phyloP scores from a whole-genome alignment of 305 asterid genomes.

The Coffea humblotiana region DNA sequence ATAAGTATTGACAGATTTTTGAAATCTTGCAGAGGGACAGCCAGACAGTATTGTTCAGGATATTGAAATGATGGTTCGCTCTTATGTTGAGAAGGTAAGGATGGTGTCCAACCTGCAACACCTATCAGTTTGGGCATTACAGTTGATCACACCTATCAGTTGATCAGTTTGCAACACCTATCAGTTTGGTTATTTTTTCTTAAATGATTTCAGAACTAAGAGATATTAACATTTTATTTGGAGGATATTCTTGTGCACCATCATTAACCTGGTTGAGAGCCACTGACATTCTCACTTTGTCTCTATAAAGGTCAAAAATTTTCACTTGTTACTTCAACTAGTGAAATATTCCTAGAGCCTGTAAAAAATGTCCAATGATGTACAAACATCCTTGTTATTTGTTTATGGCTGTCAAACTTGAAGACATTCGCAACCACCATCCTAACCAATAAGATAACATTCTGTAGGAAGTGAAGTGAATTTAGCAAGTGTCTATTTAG shows the following conservation, averaged over 20 bases:
- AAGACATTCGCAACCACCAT: not conserved
- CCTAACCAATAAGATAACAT: not conserved
- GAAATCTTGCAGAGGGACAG: slow-evolving; percentile 80
- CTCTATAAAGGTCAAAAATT: not conserved
- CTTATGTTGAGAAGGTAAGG: slow-evolving; percentile 92
- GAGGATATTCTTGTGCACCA: not conserved
- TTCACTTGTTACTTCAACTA: not conserved
- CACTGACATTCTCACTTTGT: not conserved
- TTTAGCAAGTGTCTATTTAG: not conserved
- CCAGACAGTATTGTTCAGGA: slow-evolving; percentile 85
- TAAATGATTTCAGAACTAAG: not conserved
- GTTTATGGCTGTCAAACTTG: not conserved
- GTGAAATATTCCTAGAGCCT: not conserved
- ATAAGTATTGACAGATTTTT: slow-evolving; percentile 22
- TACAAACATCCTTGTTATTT: not conserved
- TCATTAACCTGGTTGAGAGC: not conserved
- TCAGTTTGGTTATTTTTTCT: not conserved
- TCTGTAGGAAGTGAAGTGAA: not conserved
- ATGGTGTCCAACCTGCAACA: slow-evolving; percentile 15
- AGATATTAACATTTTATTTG: not conserved
- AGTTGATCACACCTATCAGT: too few species aligned
- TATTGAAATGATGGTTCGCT: slow-evolving; percentile 95
- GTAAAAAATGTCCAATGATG: not conserved
- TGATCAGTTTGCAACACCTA: slow-evolving; percentile 9
- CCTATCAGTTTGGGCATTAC: not conserved